Evolutionary conservation across 2,329 filamentous ascomycete species (phyloP), one percentile per base, ranked within the genome.

Genomic region (Atkinsonella texensis): DNA sequence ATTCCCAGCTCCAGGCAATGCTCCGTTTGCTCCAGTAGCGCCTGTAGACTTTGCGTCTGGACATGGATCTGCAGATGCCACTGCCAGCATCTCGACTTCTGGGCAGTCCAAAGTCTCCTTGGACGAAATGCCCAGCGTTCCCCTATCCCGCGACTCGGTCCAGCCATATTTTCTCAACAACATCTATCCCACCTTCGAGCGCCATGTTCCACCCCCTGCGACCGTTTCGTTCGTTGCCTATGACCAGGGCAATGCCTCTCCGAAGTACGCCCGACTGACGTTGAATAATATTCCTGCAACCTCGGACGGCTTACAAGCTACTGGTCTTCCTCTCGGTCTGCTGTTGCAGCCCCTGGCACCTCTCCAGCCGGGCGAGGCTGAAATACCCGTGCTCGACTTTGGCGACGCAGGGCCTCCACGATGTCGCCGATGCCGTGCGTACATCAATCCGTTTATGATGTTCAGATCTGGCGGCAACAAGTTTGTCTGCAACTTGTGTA

Each of bases 371-470:
- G 91, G 93, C 49, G 93, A 98, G 69, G 76, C 85, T 47, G 81
- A 89, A 1, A 84, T 98, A 51, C 93, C 93, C 0, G 85, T 98
- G 4, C 76, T 98, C 23, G 93, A 98, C 69, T 98, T 97, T 74
- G 93, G 93, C 47, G 89, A 96, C 42, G 72, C 73, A 40, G 93
- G 93, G 0, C 93, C 93, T 41, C 93, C 93, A 20, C 81, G 93
- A 66, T 98, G 93, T 69, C 82, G 88, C 61, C 79, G 93, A 70
- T 98, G 93, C 73, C 80, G 93, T 64, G 86, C 91, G 13, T 98
- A 98, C 70, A 94, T 98, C 71, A 98, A 98, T 64, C 93, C 93
- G 1, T 98, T 98, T 66, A 97, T 98, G 93, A 87, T 90, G 64
- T 98, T 98, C 76, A 81, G 86, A 53, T 85, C 86, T 15, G 91